Conservation (phyloP, 176 grass and related monocot genomes). For the Paspalum vaginatum region DNA sequence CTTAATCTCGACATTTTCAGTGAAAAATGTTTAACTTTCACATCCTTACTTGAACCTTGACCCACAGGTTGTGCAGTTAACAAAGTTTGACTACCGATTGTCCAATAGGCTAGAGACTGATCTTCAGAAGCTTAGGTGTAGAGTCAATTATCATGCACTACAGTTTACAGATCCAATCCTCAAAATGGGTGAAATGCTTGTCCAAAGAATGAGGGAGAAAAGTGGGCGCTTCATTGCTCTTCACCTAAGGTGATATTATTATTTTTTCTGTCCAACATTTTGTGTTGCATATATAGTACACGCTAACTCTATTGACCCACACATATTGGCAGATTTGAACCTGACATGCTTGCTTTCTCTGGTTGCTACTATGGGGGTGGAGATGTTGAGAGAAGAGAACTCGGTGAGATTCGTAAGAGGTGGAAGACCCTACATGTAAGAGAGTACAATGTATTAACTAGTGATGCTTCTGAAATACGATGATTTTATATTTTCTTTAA, state of each 20-base stretch:
- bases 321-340: constrained; percentile 76
- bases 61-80: constrained; percentile 78
- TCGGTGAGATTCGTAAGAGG: constrained; percentile 80
- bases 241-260: constrained; percentile 69
- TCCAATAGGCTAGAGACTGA: constrained; percentile 78
- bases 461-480: neutral
- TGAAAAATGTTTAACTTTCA: constrained; percentile 23
- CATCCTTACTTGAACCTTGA: constrained; percentile 10
- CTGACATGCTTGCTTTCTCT: constrained; percentile 99
- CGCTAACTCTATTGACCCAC: constrained; percentile 4
- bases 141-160: constrained; percentile 92
- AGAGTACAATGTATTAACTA: constrained; percentile 1
- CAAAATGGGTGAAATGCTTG: constrained; percentile 70
- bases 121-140: constrained; percentile 87
- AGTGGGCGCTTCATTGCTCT: constrained; percentile 76
- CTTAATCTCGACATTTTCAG: constrained; percentile 8
- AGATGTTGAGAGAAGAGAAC: constrained; percentile 84
- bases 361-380: constrained; percentile 98
- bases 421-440: constrained; percentile 94
- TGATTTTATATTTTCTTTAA: constrained; percentile 31
- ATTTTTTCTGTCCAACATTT: neutral
- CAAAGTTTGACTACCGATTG: constrained; percentile 84
- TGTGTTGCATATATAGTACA: neutral
- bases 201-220: constrained; percentile 67
- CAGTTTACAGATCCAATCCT: constrained; percentile 82